Percentiles rank a stretch among this genome's conserved stretches.
Conservation (phyloP, 495 filamentous ascomycete species). For the Aspergillus bertholletiae region DNA sequence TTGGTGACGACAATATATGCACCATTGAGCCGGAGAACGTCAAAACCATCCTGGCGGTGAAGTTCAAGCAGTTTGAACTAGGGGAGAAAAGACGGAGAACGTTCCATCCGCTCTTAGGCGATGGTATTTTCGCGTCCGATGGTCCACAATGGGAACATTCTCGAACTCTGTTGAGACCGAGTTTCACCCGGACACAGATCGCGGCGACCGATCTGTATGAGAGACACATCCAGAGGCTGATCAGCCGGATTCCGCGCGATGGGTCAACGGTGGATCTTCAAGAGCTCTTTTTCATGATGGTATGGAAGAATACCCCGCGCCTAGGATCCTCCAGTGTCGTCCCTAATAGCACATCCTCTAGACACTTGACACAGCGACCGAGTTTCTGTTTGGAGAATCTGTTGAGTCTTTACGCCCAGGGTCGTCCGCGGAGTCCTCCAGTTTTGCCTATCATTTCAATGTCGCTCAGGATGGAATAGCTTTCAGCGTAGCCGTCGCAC, state of each 20-base stretch:
- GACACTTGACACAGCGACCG: slow-evolving; percentile 57
- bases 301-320: neutral
- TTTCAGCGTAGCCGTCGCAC: neutral
- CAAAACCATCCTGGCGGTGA: slow-evolving; percentile 70
- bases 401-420: slow-evolving; percentile 5
- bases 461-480: neutral
- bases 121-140: slow-evolving; percentile 61
- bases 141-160: slow-evolving; percentile 55
- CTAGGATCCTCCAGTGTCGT: no score
- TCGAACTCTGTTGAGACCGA: slow-evolving; percentile 41
- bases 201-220: slow-evolving; percentile 37
- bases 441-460: slow-evolving; percentile 36
- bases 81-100: slow-evolving; percentile 22
- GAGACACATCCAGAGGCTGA: slow-evolving; percentile 43
- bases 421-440: slow-evolving; percentile 26
- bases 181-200: slow-evolving; percentile 31
- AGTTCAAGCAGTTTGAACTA: slow-evolving; percentile 61
- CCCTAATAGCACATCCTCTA: no score
- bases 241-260: slow-evolving; percentile 29
- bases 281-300: slow-evolving; percentile 35
- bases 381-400: slow-evolving; percentile 54
- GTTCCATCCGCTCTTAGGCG: slow-evolving; percentile 42
- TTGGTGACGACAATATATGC: slow-evolving; percentile 17
- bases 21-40: slow-evolving; percentile 75
- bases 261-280: slow-evolving; percentile 50